Percentiles rank a stretch among this genome's conserved stretches.
Evolutionary conservation across 257 asterid genomes (phyloP).

Genomic region (Rubia yunnanensis): DNA sequence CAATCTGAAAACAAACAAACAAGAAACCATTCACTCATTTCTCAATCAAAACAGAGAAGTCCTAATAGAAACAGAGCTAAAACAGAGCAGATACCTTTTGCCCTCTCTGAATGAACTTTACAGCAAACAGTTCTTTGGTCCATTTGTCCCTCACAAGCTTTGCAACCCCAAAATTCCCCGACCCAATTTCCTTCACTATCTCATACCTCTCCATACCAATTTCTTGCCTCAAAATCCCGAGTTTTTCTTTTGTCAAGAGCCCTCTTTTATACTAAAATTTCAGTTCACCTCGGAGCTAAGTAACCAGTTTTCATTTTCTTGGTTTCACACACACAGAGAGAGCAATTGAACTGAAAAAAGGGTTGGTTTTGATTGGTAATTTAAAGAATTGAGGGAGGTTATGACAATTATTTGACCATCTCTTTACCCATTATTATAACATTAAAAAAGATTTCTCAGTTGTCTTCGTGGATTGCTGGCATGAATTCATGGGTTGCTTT

Average conservation of each 20-base stretch:
- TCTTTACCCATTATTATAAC: background rate
- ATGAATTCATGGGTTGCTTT: background rate
- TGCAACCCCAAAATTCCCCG: slow-evolving; percentile 78
- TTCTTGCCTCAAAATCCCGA: background rate
- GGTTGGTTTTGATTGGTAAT: background rate
- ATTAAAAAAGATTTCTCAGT: slow-evolving; percentile 1
- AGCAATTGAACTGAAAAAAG: background rate
- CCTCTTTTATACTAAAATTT: background rate
- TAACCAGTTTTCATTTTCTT: background rate
- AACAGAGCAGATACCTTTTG: slow-evolving; percentile 17
- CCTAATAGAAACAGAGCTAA: background rate
- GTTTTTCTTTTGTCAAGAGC: background rate
- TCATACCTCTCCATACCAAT: slow-evolving; percentile 53
- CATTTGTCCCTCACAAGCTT: slow-evolving; percentile 44
- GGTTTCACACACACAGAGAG: background rate
- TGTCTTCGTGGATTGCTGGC: slow-evolving; percentile 3
- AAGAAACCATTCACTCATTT: background rate
- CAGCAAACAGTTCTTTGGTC: slow-evolving; percentile 28
- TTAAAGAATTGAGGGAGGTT: slow-evolving; percentile 3
- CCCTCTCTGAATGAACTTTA: slow-evolving; percentile 36
- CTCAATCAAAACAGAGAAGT: background rate
- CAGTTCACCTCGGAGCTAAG: slow-evolving; percentile 2
- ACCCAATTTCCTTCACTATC: slow-evolving; percentile 46
- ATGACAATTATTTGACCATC: background rate
- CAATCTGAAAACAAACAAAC: slow-evolving; percentile 17